Evolutionary conservation across 148 eudicot genomes (phyloP).

Genomic region (Linanthus parryae): DNA sequence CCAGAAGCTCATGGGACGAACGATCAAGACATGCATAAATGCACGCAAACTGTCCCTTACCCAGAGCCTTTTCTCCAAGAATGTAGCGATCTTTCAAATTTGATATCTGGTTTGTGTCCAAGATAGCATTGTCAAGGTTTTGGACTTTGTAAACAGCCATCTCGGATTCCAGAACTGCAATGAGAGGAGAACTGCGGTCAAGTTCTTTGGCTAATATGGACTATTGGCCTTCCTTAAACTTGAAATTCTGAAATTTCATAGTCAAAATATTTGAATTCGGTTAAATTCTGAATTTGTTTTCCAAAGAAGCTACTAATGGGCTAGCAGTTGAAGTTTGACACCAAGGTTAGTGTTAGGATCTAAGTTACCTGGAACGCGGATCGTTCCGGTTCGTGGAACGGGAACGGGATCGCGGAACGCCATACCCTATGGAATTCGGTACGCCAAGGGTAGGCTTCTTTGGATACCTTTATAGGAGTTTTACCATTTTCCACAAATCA

Average conservation of each 20-base stretch:
- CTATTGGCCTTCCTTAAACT: neutral
- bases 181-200: conserved; percentile 12
- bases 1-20: conserved; percentile 56
- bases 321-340: conserved; percentile 25
- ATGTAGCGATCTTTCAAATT: conserved; percentile 47
- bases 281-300: conserved; percentile 7
- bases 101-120: conserved; percentile 47
- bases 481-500: too few relatives aligned
- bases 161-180: too few relatives aligned
- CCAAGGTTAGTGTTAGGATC: conserved; percentile 3
- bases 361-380: too few relatives aligned
- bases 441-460: too few relatives aligned
- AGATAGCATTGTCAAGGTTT: conserved; percentile 44
- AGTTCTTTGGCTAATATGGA: neutral
- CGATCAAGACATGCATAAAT: conserved; percentile 64
- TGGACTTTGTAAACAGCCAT: conserved; percentile 60
- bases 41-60: conserved; percentile 82
- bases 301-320: conserved; percentile 15
- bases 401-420: too few relatives aligned
- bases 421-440: too few relatives aligned
- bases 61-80: conserved; percentile 62
- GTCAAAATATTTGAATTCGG: conserved; percentile 21
- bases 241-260: conserved; percentile 7
- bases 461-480: too few relatives aligned
- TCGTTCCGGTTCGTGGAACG: too few relatives aligned